Percentiles rank a stretch among this genome's conserved stretches.
These are phyloP conservation scores for Flaveria robusta DNA, from an alignment of 129 eudicot species.

Conservation along the genomic window DNA sequence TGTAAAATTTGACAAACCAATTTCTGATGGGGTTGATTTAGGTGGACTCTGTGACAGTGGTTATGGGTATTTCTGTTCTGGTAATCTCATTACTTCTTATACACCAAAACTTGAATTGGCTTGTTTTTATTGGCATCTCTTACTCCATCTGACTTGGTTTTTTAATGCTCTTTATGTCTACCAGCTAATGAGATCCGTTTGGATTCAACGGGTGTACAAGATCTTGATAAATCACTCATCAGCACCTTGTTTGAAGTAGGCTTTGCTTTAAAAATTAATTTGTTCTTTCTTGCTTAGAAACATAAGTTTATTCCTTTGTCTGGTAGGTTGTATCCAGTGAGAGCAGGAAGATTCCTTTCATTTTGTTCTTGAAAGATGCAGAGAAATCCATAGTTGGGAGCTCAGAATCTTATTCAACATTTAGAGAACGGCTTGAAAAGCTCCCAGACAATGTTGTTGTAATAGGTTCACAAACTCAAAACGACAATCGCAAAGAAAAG, in stretches of 20 bases:
- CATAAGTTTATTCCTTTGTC: background rate
- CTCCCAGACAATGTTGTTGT: constrained; percentile 84
- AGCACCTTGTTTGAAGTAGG: constrained; percentile 68
- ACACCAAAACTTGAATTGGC: constrained; percentile 16
- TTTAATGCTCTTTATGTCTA: constrained; percentile 30
- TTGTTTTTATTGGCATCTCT: constrained; percentile 4
- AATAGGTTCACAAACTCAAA: constrained; percentile 78
- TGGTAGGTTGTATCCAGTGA: constrained; percentile 56
- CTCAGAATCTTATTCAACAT: constrained; percentile 59
- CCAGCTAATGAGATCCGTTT: constrained; percentile 66
- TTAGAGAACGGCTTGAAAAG: constrained; percentile 64
- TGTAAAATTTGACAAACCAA: constrained; percentile 68
- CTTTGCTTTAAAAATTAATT: background rate
- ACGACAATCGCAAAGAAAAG: constrained; percentile 83
- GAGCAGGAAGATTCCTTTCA: constrained; percentile 80
- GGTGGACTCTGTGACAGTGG: constrained; percentile 74
- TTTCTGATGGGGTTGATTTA: constrained; percentile 78
- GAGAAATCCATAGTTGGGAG: constrained; percentile 84
- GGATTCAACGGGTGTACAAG: constrained; percentile 64
- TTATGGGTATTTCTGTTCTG: constrained; percentile 85
- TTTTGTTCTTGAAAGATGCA: constrained; percentile 87
- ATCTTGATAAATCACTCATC: constrained; percentile 61
- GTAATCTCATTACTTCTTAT: constrained; percentile 38
- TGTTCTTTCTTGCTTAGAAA: constrained; percentile 1
- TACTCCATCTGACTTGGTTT: constrained; percentile 19